A percentile compares a stretch with the other conserved stretches of the same genome.
Conservation (phyloP, 106 monocot species). For the Agapanthus africanus region DNA sequence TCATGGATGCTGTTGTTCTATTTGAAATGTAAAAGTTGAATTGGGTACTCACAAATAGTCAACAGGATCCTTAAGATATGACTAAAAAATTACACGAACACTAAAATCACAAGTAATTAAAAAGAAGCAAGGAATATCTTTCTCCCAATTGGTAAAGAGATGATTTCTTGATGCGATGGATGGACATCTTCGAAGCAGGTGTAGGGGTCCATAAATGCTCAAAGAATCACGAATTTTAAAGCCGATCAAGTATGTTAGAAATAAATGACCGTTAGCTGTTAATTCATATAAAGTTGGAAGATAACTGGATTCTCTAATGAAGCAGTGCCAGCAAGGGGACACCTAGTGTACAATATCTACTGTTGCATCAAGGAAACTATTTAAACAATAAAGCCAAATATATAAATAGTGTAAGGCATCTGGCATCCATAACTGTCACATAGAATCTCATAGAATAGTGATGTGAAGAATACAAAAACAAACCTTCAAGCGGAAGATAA, state of each 20-base stretch:
- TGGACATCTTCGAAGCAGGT: background rate
- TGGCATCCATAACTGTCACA: background rate
- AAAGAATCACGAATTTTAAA: background rate
- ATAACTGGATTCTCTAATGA: background rate
- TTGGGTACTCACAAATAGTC: background rate
- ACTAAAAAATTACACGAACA: background rate
- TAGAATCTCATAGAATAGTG: background rate
- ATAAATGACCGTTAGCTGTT: background rate
- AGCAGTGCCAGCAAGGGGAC: background rate
- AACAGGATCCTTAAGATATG: background rate
- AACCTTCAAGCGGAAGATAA: constrained; percentile 88
- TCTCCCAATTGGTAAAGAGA: background rate
- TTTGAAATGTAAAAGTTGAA: background rate
- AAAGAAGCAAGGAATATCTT: background rate
- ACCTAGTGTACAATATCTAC: background rate
- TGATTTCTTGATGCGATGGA: background rate
- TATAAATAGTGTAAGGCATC: background rate
- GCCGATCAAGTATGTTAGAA: background rate
- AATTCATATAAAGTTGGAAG: background rate
- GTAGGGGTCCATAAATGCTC: background rate
- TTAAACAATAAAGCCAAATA: background rate
- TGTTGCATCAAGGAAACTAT: background rate
- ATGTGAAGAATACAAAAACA: constrained; percentile 12
- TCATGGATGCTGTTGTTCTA: background rate
- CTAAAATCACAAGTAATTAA: background rate